These are phyloP conservation scores for Cicer yamashitae DNA, from an alignment of 306 rosid genomes.

Conservation along the genomic window DNA sequence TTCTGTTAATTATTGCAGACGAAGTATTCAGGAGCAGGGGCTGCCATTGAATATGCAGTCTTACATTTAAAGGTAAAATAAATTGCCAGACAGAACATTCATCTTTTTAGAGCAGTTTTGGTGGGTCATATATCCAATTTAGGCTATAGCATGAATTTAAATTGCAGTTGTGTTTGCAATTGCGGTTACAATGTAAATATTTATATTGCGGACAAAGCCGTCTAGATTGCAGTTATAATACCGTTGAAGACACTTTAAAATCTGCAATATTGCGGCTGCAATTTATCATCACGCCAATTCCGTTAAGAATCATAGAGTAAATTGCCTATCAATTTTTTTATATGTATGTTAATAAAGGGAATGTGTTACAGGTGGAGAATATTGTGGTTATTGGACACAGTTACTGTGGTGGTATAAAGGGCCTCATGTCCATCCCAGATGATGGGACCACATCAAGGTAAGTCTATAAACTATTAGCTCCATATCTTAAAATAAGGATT, in stretches of 20 bases:
- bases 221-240: too few species aligned
- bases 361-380: conserved; percentile 77
- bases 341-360: not conserved
- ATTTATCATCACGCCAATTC: conserved; percentile 35
- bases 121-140: not conserved
- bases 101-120: conserved; percentile 11
- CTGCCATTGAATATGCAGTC: conserved; percentile 95
- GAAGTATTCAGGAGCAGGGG: conserved; percentile 85
- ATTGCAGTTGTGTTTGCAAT: too few species aligned
- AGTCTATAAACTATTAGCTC: not conserved
- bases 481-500: not conserved
- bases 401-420: conserved; percentile 96
- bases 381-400: conserved; percentile 95
- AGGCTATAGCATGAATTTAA: too few species aligned
- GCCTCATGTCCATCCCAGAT: conserved; percentile 89
- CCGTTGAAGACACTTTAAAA: too few species aligned
- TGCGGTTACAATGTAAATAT: too few species aligned
- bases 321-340: not conserved
- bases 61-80: conserved; percentile 72
- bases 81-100: conserved; percentile 1
- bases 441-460: conserved; percentile 81
- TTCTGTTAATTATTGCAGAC: conserved; percentile 54
- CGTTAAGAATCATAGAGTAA: conserved; percentile 32
- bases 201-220: too few species aligned
- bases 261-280: too few species aligned